These are phyloP conservation scores for Paecilomyces sp. DNA, from an alignment of 2,329 filamentous ascomycete genomes.

Conservation along the genomic window DNA sequence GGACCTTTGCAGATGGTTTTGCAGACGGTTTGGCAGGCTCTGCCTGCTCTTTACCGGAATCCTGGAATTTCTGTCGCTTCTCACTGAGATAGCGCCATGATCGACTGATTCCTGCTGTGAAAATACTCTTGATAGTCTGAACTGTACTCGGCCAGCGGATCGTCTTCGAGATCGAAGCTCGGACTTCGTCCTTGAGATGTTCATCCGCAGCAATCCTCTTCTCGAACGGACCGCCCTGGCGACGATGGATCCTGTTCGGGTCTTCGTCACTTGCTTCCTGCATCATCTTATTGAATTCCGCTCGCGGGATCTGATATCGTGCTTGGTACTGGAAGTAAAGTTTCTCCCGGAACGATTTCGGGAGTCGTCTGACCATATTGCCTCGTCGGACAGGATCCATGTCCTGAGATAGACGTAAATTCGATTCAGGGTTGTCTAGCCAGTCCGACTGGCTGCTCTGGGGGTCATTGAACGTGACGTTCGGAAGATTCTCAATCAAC, in stretches of 20 bases:
- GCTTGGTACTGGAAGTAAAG: slow-evolving; percentile 93
- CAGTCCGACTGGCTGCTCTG: slow-evolving; percentile 53
- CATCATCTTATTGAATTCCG: slow-evolving; percentile 81
- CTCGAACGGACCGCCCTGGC: slow-evolving; percentile 80
- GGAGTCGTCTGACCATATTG: slow-evolving; percentile 93
- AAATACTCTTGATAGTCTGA: slow-evolving; percentile 74
- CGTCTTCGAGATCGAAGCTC: slow-evolving; percentile 73
- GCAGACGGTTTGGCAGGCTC: neutral
- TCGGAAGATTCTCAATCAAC: slow-evolving; percentile 82
- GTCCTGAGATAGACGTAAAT: slow-evolving; percentile 71
- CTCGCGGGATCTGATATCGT: slow-evolving; percentile 76
- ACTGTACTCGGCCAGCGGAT: slow-evolving; percentile 87
- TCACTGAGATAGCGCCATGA: slow-evolving; percentile 72
- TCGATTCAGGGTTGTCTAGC: slow-evolving; percentile 55
- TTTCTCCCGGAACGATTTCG: slow-evolving; percentile 76
- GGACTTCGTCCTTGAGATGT: slow-evolving; percentile 62
- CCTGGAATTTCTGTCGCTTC: slow-evolving; percentile 62
- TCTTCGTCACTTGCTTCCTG: slow-evolving; percentile 64
- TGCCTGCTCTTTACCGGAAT: slow-evolving; percentile 19
- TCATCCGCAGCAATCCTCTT: slow-evolving; percentile 69
- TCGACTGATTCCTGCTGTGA: slow-evolving; percentile 68
- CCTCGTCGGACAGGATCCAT: slow-evolving; percentile 86
- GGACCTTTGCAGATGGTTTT: no score
- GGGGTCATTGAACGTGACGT: slow-evolving; percentile 67
- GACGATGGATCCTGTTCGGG: slow-evolving; percentile 58